Evolutionary conservation across 768 basidiomycete genomes (phyloP).

Genomic region (Suillus decipiens): DNA sequence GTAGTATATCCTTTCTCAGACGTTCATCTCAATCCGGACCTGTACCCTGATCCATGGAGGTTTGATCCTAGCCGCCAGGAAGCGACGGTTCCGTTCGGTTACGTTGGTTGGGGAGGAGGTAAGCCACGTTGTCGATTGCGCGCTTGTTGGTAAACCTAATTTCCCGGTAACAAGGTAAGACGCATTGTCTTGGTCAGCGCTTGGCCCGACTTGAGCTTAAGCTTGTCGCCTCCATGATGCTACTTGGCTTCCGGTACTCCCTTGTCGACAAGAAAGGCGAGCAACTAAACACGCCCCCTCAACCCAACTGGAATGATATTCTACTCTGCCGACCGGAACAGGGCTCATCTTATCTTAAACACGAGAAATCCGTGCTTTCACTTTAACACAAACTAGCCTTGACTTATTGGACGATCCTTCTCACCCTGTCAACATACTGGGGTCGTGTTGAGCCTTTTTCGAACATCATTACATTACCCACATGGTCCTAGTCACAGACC

Average conservation of each 20-base stretch:
- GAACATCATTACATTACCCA: slow-evolving; percentile 7
- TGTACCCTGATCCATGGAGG: slow-evolving; percentile 78
- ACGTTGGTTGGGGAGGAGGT: slow-evolving; percentile 84
- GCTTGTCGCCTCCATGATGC: slow-evolving; percentile 65
- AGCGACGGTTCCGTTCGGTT: slow-evolving; percentile 55
- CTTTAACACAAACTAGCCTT: slow-evolving; percentile 27
- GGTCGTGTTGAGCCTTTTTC: slow-evolving; percentile 13
- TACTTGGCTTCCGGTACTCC: slow-evolving; percentile 61
- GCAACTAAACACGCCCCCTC: slow-evolving; percentile 45
- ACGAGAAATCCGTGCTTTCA: slow-evolving; percentile 27
- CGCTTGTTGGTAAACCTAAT: slow-evolving; percentile 15
- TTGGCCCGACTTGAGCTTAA: slow-evolving; percentile 77
- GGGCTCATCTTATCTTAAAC: slow-evolving; percentile 56
- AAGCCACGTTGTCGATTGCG: slow-evolving; percentile 30
- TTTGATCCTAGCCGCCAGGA: slow-evolving; percentile 65
- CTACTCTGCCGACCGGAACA: slow-evolving; percentile 63
- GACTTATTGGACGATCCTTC: slow-evolving; percentile 20
- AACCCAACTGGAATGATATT: slow-evolving; percentile 80
- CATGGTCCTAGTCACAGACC: neutral
- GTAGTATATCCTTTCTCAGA: slow-evolving; percentile 81
- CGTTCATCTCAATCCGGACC: slow-evolving; percentile 69
- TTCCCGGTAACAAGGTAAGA: slow-evolving; percentile 53
- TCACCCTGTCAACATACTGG: slow-evolving; percentile 6
- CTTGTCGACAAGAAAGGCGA: slow-evolving; percentile 57
- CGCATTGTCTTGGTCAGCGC: slow-evolving; percentile 70